A percentile compares a stretch with the other conserved stretches of the same genome.
Conservation (phyloP, 139 green algal genomes). For the Dunaliella primolecta region DNA sequence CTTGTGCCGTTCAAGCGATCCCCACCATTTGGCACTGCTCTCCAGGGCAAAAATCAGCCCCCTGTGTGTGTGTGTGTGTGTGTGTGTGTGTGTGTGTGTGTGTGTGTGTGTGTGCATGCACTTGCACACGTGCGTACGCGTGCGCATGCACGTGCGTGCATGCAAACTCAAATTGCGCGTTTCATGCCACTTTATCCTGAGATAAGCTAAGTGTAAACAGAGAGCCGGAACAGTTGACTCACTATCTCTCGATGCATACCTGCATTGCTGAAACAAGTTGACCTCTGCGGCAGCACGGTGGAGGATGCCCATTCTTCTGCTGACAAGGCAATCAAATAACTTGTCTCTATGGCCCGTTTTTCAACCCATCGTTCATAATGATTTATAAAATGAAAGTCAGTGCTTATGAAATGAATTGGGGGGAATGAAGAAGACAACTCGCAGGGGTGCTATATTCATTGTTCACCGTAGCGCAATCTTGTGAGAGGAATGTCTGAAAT, state of each 20-base stretch:
- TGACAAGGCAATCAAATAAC: neutral
- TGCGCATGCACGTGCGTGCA: neutral
- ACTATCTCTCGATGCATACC: neutral
- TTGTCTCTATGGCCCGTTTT: neutral
- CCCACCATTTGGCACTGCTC: neutral
- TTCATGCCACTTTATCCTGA: too few relatives aligned
- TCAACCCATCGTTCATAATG: neutral
- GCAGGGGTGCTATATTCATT: neutral
- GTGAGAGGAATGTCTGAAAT: neutral
- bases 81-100: slow-evolving; percentile 7
- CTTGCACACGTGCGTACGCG: neutral
- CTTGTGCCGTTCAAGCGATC: neutral
- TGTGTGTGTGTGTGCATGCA: neutral
- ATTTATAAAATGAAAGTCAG: neutral
- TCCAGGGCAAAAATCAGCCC: neutral
- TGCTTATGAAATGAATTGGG: neutral
- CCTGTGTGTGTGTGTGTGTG: neutral
- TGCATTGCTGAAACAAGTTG: neutral
- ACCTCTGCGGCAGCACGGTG: neutral
- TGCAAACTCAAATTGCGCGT: neutral
- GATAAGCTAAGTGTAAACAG: neutral
- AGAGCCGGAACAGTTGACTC: neutral
- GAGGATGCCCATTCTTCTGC: neutral
- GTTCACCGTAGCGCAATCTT: neutral
- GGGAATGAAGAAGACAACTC: neutral